Evolutionary conservation across 805 yeast genomes (phyloP), one percentile per base, ranked within the genome.

Genomic region (Danielozyma ontarioensis): DNA sequence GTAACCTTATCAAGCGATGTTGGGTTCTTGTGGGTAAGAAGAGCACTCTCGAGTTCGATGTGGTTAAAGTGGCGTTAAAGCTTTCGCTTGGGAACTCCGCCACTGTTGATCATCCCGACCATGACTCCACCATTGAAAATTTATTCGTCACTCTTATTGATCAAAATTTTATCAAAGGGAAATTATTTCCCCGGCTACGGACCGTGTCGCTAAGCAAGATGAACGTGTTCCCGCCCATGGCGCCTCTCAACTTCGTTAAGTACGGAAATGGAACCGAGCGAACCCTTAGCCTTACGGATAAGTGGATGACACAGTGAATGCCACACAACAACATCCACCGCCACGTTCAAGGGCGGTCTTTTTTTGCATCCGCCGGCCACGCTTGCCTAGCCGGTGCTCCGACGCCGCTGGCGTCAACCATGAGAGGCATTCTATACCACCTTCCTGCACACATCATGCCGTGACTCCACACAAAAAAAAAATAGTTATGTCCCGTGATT

Each of bases 111-210:
- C 18, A 27, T 27, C 5, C 17, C 10, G 29, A 28, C 11, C 58
- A 64, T 27, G 76, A 72, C 37, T 31, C 46, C 11, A 55, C 69
- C 25, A 62, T 69, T 8, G 82, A 77, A 38, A 76, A 74, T 33
- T 43, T 77, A 5, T 50, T 76, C 29, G 58, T 72, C 11, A 54
- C 74, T 2, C 44, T 78, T n/a, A 68, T 74, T 26, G 80, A 74
- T 39, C 74, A 72, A 36, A 74, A 71, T 35, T 48, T 76, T 13
- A 44, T 78, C 23, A 73, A 68, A 39, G 83, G 79, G 0, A 77
- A 76, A 37, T 46, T 75, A 0, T 57, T 66, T 23, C 62, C 74
- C 1, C 51, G 66, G 23, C 48, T 60, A 7, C 54, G 66, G 26
- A 53, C 59, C 4, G 57, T 68, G 3, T 58, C 74, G 0, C 48